phyloP scores from a whole-genome alignment of 2,329 filamentous ascomycete genomes.

The Aureobasidium musti region DNA sequence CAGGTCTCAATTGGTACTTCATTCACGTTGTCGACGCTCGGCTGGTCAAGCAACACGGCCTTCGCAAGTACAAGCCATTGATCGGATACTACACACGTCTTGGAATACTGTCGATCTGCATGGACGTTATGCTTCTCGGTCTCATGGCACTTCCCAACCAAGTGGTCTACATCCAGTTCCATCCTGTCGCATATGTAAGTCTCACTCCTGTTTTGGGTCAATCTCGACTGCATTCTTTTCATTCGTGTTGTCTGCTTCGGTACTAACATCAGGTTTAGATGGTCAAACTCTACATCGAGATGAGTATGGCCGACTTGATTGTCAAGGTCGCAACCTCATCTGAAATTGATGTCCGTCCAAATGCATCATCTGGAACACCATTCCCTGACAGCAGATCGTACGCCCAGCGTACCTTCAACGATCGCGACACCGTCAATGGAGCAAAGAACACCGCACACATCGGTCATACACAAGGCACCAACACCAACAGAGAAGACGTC shows the following conservation, averaged over 20 bases:
- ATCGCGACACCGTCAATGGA: slow-evolving; percentile 19
- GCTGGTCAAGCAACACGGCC: slow-evolving; percentile 50
- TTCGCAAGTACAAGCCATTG: slow-evolving; percentile 55
- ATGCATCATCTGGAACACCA: slow-evolving; percentile 17
- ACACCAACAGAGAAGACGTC: slow-evolving; percentile 3
- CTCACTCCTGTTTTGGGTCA: too few relatives aligned
- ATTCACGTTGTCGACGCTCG: slow-evolving; percentile 50
- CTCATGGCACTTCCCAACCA: slow-evolving; percentile 28
- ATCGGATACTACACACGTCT: slow-evolving; percentile 55
- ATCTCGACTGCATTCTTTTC: too few relatives aligned
- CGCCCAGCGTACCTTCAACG: slow-evolving; percentile 12
- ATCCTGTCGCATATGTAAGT: slow-evolving; percentile 40
- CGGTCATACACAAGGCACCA: slow-evolving; percentile 8
- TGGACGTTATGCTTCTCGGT: slow-evolving; percentile 45
- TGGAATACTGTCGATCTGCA: slow-evolving; percentile 53
- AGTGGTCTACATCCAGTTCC: slow-evolving; percentile 52
- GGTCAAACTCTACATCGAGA: slow-evolving; percentile 55
- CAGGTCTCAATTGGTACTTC: slow-evolving; percentile 45
- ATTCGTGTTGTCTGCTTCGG: not conserved
- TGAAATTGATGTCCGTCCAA: slow-evolving; percentile 17
- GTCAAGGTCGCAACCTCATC: slow-evolving; percentile 42
- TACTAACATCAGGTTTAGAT: slow-evolving; percentile 41
- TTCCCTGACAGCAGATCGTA: not conserved
- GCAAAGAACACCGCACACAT: slow-evolving; percentile 10
- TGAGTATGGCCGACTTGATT: slow-evolving; percentile 56